Base-by-base conservation (phyloP, 768 basidiomycete genomes). In the Mycena polygramma region DNA sequence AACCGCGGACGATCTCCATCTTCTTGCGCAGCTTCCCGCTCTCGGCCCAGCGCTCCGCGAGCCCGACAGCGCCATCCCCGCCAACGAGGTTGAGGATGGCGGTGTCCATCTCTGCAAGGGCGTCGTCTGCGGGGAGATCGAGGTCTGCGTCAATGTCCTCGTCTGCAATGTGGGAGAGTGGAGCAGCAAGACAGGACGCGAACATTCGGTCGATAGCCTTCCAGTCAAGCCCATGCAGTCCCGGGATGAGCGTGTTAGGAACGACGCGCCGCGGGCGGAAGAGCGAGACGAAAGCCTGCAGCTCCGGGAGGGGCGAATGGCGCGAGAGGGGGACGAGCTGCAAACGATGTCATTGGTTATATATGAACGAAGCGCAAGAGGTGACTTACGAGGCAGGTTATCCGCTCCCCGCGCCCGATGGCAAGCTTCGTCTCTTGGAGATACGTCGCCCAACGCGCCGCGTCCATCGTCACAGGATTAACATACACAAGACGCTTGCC, bases 281-380 rank as follows among this genome's bases (percentile, higher is more conserved):
- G 20, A 97, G 85, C 0, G 86, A 82, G 30, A 98, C 94, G 62
- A 99, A 92, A 1, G 83, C 81, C 69, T 91, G 90, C 0, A 99
- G 87, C 77, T 99, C 97, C 0, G 94, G 93, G 7, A 98, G 87
- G 0, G 93, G 86, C 0, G 96, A 97, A 76, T 99, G 97, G 2
- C 97, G 89, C 11, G 90, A 89, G 7, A 99, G 84, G 0, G 95
- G 95, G 9, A 93, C 91, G 11, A 94, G 87, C 95, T 97, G 69
- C 7, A 19, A 43, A 36, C 7, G 41, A 46, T 26, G 20, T 37
- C 52, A 39, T 17, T 24, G 24, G 20, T 61, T 20, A 24, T 63
- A 2, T 10, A 2, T 36, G 46, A 65, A 49, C 2, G 45, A 46
- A 30, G 30, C 30, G 35, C 7, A 63, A 26, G 7, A 26, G 26